phyloP scores from a whole-genome alignment of 2,329 filamentous ascomycete genomes.

The Trichoderma koningii region DNA sequence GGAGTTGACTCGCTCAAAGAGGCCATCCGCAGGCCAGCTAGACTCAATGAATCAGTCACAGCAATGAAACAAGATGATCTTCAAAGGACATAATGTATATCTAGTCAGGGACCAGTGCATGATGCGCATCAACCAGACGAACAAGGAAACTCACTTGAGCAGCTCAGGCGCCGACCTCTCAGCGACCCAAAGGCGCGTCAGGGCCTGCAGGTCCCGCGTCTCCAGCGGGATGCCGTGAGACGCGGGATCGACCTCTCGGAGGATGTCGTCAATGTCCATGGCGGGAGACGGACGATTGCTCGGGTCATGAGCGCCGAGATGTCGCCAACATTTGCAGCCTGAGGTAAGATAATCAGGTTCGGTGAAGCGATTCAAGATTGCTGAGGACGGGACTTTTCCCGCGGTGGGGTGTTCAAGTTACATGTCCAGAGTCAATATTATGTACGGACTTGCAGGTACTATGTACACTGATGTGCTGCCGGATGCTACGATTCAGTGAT shows the following conservation, averaged over 20 bases:
- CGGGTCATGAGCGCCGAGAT: background rate
- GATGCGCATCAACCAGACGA: background rate
- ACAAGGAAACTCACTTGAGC: conserved; percentile 61
- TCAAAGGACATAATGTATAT: background rate
- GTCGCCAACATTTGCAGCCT: background rate
- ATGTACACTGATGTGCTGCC: background rate
- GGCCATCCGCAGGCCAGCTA: conserved; percentile 66
- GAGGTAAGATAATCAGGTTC: background rate
- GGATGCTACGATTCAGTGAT: background rate
- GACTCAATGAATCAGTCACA: too few relatives aligned
- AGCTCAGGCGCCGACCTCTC: conserved; percentile 89
- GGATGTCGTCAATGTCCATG: conserved; percentile 82
- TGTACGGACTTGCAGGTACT: background rate
- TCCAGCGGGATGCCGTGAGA: conserved; percentile 57
- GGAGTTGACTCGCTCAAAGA: conserved; percentile 81
- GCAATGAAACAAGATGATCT: background rate
- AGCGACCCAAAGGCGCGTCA: conserved; percentile 91
- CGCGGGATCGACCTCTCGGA: conserved; percentile 69
- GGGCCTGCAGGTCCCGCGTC: conserved; percentile 77
- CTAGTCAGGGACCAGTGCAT: background rate
- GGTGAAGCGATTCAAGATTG: background rate
- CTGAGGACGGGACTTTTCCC: background rate
- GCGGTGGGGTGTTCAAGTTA: conserved; percentile 8
- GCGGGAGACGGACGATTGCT: background rate
- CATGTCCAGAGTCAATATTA: background rate